Evolutionary conservation across 140 eudicot genomes (phyloP).

Genomic region (Bidens hawaiensis): DNA sequence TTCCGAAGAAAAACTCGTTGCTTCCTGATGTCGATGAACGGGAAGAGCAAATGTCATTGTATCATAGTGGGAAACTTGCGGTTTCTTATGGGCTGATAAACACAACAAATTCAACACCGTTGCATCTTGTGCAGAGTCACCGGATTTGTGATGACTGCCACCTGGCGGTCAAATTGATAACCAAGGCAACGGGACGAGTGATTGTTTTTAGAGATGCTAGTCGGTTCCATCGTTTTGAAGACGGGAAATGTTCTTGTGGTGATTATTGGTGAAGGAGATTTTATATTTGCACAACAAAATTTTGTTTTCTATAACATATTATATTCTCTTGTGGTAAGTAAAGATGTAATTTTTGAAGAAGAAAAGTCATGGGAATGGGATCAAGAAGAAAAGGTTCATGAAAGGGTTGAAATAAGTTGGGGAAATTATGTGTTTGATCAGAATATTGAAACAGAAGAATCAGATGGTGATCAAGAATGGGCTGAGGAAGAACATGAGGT

Average conservation of each 20-base stretch:
- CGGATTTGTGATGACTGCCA: slow-evolving; percentile 88
- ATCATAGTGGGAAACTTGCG: slow-evolving; percentile 81
- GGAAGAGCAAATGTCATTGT: slow-evolving; percentile 44
- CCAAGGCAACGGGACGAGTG: slow-evolving; percentile 46
- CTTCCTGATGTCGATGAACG: slow-evolving; percentile 88
- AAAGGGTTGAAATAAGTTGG: too few relatives aligned
- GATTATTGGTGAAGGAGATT: slow-evolving; percentile 76
- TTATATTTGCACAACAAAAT: neutral
- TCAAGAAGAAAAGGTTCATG: too few relatives aligned
- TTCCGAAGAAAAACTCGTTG: slow-evolving; percentile 42
- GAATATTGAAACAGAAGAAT: too few relatives aligned
- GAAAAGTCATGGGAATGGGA: too few relatives aligned
- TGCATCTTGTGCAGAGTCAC: slow-evolving; percentile 85
- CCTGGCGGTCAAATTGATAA: slow-evolving; percentile 50
- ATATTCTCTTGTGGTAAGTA: neutral
- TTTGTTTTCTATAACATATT: neutral
- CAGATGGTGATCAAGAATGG: too few relatives aligned
- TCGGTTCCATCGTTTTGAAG: slow-evolving; percentile 69
- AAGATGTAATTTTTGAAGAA: neutral
- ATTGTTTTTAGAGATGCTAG: slow-evolving; percentile 79
- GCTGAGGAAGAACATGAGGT: too few relatives aligned
- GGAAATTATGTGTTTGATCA: too few relatives aligned
- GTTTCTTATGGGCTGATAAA: slow-evolving; percentile 66
- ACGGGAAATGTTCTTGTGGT: slow-evolving; percentile 83
- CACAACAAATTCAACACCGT: slow-evolving; percentile 40